Evolutionary conservation across 192 early-diverging fungal genomes (phyloP), one percentile per base, ranked within the genome.

Genomic region (Phlyctochytrium planicorne): DNA sequence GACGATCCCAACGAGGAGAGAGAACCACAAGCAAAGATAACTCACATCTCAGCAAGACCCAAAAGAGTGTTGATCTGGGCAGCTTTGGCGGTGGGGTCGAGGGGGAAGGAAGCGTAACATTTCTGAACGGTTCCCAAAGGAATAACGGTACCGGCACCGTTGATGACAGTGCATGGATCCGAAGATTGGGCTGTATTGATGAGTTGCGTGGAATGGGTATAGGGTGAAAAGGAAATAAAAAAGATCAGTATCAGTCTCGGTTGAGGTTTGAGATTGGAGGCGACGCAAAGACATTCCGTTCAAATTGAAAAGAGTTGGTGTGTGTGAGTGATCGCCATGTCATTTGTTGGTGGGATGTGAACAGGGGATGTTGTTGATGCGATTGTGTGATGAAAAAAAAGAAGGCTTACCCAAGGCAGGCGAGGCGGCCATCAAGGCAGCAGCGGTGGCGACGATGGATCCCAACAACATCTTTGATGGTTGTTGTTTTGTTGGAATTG

Each of bases 171-270:
- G 20, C 40, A 47, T 47, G 40, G 40, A 47, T 47, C 40, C n/a
- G n/a, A n/a, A n/a, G n/a, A n/a, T 47, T 47, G 40, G 20, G 40
- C 40, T 47, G 40, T 47, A 47, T n/a, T n/a, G n/a, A n/a, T n/a
- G n/a, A n/a, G n/a, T n/a, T n/a, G n/a, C n/a, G n/a, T n/a, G n/a
- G n/a, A n/a, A n/a, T n/a, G n/a, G n/a, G n/a, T n/a, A 47, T 20
- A 47, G 40, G 20, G 40, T 47, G 10, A 47, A 20, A 6, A 47
- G 10, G 10, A 47, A 47, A 20, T 14, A 47, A 20, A 20, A 47
- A 47, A 20, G 40, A 47, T n/a, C n/a, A n/a, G n/a, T n/a, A n/a
- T n/a, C n/a, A n/a, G n/a, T n/a, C n/a, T n/a, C n/a, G n/a, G n/a
- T n/a, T n/a, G n/a, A n/a, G n/a, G n/a, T n/a, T n/a, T n/a, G n/a